phyloP scores from a whole-genome alignment of 176 grass and related monocot species.

The Zoysia pacifica region DNA sequence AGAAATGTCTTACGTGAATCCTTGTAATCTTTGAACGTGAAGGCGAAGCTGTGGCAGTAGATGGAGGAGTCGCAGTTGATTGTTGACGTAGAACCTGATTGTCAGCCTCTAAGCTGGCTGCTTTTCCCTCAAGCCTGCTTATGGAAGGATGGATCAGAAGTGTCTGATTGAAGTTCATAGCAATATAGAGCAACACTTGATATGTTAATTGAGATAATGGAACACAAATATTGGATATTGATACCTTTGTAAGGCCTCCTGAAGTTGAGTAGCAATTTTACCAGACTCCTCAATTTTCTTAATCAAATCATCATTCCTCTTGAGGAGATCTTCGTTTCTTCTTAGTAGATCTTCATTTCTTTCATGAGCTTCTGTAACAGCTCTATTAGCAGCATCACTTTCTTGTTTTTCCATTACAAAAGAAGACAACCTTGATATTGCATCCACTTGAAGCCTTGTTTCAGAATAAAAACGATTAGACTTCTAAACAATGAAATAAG shows the following conservation, averaged over 20 bases:
- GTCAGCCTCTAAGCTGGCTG: slow-evolving; percentile 71
- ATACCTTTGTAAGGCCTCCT: slow-evolving; percentile 70
- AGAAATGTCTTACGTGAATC: slow-evolving; percentile 47
- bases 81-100: slow-evolving; percentile 77
- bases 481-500: slow-evolving; percentile 24
- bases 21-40: slow-evolving; percentile 58
- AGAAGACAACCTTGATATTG: slow-evolving; percentile 61
- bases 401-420: slow-evolving; percentile 72
- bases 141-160: slow-evolving; percentile 32
- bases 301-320: slow-evolving; percentile 61
- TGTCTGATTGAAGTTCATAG: slow-evolving; percentile 30
- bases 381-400: slow-evolving; percentile 57
- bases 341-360: slow-evolving; percentile 65
- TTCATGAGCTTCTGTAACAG: slow-evolving; percentile 62
- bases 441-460: slow-evolving; percentile 69
- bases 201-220: slow-evolving; percentile 20
- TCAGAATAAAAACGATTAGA: slow-evolving; percentile 36
- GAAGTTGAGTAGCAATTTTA: slow-evolving; percentile 52
- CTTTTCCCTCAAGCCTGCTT: slow-evolving; percentile 68
- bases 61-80: slow-evolving; percentile 57
- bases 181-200: slow-evolving; percentile 10
- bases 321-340: slow-evolving; percentile 59
- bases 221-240: slow-evolving; percentile 17
- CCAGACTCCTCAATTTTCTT: slow-evolving; percentile 65
- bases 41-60: slow-evolving; percentile 55